Conservation (phyloP, 2,329 filamentous ascomycete species). For the Scleromitrula shiraiana region DNA sequence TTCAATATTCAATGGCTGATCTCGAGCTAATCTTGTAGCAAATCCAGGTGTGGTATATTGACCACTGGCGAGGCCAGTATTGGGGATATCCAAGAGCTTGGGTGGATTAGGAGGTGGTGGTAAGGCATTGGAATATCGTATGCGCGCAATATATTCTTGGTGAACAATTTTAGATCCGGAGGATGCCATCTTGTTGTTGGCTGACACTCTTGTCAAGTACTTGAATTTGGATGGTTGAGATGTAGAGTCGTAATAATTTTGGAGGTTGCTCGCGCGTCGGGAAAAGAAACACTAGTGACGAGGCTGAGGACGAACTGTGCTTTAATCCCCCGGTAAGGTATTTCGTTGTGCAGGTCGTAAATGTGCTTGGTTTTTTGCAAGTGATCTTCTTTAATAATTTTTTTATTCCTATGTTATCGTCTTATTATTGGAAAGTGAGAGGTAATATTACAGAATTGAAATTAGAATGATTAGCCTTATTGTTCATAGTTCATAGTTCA, state of each 20-base stretch:
- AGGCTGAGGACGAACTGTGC: too few relatives aligned
- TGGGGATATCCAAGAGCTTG: constrained; percentile 94
- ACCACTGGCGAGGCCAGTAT: constrained; percentile 75
- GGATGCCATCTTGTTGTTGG: constrained; percentile 21
- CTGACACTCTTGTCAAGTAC: background rate
- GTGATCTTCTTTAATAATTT: too few relatives aligned
- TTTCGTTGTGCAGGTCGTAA: too few relatives aligned
- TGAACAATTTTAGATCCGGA: constrained; percentile 46
- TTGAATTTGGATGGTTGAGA: background rate
- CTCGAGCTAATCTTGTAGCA: constrained; percentile 78
- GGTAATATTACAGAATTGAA: too few relatives aligned
- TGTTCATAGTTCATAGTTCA: too few relatives aligned
- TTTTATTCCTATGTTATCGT: too few relatives aligned
- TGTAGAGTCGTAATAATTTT: constrained; percentile 2
- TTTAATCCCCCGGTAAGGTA: too few relatives aligned
- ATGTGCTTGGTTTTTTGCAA: too few relatives aligned
- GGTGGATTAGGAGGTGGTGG: constrained; percentile 90
- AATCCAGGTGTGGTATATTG: constrained; percentile 89
- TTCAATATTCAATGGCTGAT: constrained; percentile 93
- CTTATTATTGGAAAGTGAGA: too few relatives aligned
- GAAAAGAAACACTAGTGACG: constrained; percentile 7
- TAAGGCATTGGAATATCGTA: constrained; percentile 91
- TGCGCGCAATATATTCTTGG: constrained; percentile 95
- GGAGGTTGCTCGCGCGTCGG: constrained; percentile 10
- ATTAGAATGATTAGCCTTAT: too few relatives aligned